Percentiles rank a stretch among this genome's conserved stretches.
Conservation (phyloP, 148 eudicot genomes). For the Drosera capensis region DNA sequence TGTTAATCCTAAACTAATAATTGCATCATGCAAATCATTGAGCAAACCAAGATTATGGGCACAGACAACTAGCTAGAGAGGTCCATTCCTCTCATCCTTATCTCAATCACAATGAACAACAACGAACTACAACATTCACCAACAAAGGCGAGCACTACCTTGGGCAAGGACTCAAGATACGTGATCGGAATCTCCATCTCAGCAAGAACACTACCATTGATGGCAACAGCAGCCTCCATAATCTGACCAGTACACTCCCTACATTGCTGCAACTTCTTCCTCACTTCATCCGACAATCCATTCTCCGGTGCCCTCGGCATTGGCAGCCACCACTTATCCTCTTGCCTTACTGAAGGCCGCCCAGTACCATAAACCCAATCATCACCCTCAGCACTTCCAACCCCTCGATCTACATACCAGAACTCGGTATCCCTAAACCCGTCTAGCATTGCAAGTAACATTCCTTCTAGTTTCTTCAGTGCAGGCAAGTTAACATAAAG, state of each 20-base stretch:
- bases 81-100: too few species aligned
- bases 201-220: slow-evolving; percentile 25
- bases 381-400: slow-evolving; percentile 14
- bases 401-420: slow-evolving; percentile 45
- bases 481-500: slow-evolving; percentile 82
- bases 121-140: too few species aligned
- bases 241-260: slow-evolving; percentile 39
- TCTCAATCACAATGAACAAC: background rate
- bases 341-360: slow-evolving; percentile 15
- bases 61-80: too few species aligned
- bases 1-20: too few species aligned
- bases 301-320: slow-evolving; percentile 29
- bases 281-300: slow-evolving; percentile 25
- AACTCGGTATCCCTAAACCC: slow-evolving; percentile 50
- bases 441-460: slow-evolving; percentile 62
- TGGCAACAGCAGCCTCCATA: slow-evolving; percentile 38
- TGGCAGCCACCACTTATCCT: slow-evolving; percentile 55
- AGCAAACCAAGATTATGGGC: too few species aligned
- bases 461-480: slow-evolving; percentile 72
- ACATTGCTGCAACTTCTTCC: slow-evolving; percentile 24
- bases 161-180: slow-evolving; percentile 28
- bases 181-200: slow-evolving; percentile 40
- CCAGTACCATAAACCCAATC: slow-evolving; percentile 9
- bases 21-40: too few species aligned
- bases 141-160: slow-evolving; percentile 13